A percentile compares a stretch with the other conserved stretches of the same genome.
phyloP scores from a whole-genome alignment of 805 yeast species.

The Monosporozyma servazzii region DNA sequence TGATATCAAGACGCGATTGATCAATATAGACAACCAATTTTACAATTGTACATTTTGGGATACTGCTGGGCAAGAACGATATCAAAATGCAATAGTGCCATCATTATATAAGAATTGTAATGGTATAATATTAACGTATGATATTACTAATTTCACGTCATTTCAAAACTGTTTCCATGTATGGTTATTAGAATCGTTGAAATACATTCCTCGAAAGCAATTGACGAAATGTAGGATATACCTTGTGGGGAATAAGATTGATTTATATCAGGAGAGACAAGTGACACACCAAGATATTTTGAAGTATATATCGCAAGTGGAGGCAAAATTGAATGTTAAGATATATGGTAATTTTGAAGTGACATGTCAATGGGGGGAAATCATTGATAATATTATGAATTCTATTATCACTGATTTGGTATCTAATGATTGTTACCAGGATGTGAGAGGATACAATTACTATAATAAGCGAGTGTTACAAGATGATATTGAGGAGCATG shows the following conservation, averaged over 20 bases:
- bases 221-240: slow-evolving; percentile 30
- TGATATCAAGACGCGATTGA: slow-evolving; percentile 36
- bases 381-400: slow-evolving; percentile 33
- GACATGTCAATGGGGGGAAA: slow-evolving; percentile 35
- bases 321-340: slow-evolving; percentile 25
- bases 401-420: slow-evolving; percentile 32
- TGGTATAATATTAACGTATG: slow-evolving; percentile 38
- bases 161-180: slow-evolving; percentile 32
- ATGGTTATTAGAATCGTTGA: slow-evolving; percentile 37
- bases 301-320: slow-evolving; percentile 24
- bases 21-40: slow-evolving; percentile 36
- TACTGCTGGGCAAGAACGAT: slow-evolving; percentile 45
- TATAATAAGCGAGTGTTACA: background rate
- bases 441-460: slow-evolving; percentile 1
- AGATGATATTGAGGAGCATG: background rate
- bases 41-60: slow-evolving; percentile 42
- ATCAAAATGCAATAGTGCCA: slow-evolving; percentile 37
- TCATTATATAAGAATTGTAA: slow-evolving; percentile 39
- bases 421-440: slow-evolving; percentile 33
- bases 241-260: slow-evolving; percentile 40
- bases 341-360: slow-evolving; percentile 39
- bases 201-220: slow-evolving; percentile 23
- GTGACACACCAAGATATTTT: slow-evolving; percentile 35
- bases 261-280: slow-evolving; percentile 28
- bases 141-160: slow-evolving; percentile 32